Conservation (phyloP, 345 rosid species). For the Dipteronia dyeriana region DNA sequence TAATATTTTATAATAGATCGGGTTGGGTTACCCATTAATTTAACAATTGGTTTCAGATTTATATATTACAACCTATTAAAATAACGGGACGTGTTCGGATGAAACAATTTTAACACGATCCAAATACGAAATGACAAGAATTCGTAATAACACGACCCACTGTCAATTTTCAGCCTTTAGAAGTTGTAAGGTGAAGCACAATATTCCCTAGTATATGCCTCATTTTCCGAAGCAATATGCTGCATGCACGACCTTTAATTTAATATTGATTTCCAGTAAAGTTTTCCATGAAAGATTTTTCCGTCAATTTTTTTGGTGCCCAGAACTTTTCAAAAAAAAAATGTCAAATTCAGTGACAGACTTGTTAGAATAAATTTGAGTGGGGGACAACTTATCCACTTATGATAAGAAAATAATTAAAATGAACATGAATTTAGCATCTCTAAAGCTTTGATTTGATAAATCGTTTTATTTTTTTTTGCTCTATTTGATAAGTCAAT, state of each 20-base stretch:
- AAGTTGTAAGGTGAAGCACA: neutral
- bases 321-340: too few species aligned
- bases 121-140: too few species aligned
- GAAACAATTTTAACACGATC: too few species aligned
- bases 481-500: slow-evolving; percentile 17
- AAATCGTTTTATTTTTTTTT: slow-evolving; percentile 7
- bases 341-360: neutral
- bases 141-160: too few species aligned
- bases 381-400: slow-evolving; percentile 18
- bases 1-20: too few species aligned
- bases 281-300: too few species aligned
- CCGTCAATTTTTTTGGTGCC: too few species aligned
- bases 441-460: slow-evolving; percentile 14
- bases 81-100: too few species aligned
- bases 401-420: slow-evolving; percentile 6
- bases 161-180: neutral
- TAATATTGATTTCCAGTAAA: too few species aligned
- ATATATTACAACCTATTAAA: too few species aligned
- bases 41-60: too few species aligned
- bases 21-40: too few species aligned
- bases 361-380: neutral
- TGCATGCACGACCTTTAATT: neutral
- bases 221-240: neutral
- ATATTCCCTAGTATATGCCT: neutral
- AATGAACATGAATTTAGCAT: neutral